A percentile compares a stretch with the other conserved stretches of the same genome.
These are phyloP conservation scores for Trichoderma asperellum DNA, from an alignment of 2,329 filamentous ascomycete species.

Conservation along the genomic window DNA sequence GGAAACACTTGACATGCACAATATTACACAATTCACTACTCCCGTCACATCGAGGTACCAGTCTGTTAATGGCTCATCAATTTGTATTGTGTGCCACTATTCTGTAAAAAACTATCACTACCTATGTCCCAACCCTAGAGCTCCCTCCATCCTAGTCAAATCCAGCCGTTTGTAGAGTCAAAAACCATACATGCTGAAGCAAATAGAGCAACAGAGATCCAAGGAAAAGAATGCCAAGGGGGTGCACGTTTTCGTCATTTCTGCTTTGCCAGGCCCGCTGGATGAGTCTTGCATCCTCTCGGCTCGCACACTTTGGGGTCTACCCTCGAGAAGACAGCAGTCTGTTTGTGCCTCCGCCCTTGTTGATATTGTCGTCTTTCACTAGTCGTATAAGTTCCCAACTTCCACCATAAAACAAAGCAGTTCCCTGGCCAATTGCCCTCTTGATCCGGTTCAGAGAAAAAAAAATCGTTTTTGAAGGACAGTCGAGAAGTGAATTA, in stretches of 20 bases:
- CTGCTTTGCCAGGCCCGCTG: slow-evolving; percentile 27
- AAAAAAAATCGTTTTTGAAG: slow-evolving; percentile 40
- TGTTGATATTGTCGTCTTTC: slow-evolving; percentile 6
- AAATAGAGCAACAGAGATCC: slow-evolving; percentile 14
- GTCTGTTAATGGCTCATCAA: slow-evolving; percentile 31
- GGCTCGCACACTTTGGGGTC: slow-evolving; percentile 11
- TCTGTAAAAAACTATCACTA: slow-evolving; percentile 38
- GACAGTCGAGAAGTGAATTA: slow-evolving; percentile 49
- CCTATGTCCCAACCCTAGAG: slow-evolving; percentile 20
- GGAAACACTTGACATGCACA: too few relatives aligned
- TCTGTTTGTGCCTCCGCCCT: background rate
- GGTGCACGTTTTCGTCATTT: slow-evolving; percentile 1
- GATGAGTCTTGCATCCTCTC: slow-evolving; percentile 11
- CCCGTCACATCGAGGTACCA: background rate
- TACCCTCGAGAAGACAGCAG: slow-evolving; percentile 26
- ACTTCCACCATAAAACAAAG: slow-evolving; percentile 20
- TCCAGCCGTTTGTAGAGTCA: slow-evolving; percentile 3
- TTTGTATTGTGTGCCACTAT: slow-evolving; percentile 39
- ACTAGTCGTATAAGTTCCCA: slow-evolving; percentile 8
- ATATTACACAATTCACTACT: background rate
- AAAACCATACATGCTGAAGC: slow-evolving; percentile 24
- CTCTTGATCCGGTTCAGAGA: slow-evolving; percentile 36
- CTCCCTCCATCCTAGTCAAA: slow-evolving; percentile 12
- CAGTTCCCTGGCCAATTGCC: slow-evolving; percentile 9
- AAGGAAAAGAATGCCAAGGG: slow-evolving; percentile 5